Conservation (phyloP, 257 asterid genomes). For the Solanum clarkiae region DNA sequence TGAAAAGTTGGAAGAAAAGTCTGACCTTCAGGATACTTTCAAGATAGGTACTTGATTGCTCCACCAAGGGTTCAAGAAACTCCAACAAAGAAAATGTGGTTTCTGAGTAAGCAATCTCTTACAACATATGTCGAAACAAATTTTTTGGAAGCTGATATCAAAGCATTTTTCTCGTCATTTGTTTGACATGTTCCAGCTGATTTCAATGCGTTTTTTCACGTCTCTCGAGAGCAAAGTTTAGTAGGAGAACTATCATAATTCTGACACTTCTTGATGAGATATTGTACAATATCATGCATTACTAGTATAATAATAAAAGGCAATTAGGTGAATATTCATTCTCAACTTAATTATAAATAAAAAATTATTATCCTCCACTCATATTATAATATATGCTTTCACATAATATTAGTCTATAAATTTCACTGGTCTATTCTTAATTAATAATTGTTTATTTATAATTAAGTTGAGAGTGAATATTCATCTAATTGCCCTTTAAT, state of each 20-base stretch:
- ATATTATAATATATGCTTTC: too few relatives aligned
- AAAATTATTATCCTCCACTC: too few relatives aligned
- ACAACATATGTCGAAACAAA: slow-evolving; percentile 4
- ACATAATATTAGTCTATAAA: too few relatives aligned
- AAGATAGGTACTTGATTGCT: slow-evolving; percentile 18
- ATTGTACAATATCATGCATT: not conserved
- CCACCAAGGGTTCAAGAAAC: slow-evolving; percentile 22
- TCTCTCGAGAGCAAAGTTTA: slow-evolving; percentile 6
- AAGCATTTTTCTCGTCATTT: slow-evolving; percentile 21
- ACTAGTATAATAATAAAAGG: too few relatives aligned
- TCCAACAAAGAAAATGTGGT: slow-evolving; percentile 12
- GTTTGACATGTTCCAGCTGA: slow-evolving; percentile 25
- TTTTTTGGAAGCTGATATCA: slow-evolving; percentile 17
- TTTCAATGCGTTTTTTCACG: slow-evolving; percentile 8
- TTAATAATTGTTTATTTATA: too few relatives aligned
- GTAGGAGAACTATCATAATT: not conserved
- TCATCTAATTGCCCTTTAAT: too few relatives aligned
- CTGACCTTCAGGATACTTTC: slow-evolving; percentile 2
- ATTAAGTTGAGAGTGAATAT: too few relatives aligned
- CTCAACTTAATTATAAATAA: too few relatives aligned
- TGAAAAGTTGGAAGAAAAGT: slow-evolving; percentile 30
- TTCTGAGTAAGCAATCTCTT: slow-evolving; percentile 14
- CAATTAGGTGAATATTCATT: too few relatives aligned
- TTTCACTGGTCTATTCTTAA: too few relatives aligned
- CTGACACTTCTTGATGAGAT: not conserved